A percentile compares a stretch with the other conserved stretches of the same genome.
phyloP scores from a whole-genome alignment of 306 rosid genomes.

The Boehmeria nivea region DNA sequence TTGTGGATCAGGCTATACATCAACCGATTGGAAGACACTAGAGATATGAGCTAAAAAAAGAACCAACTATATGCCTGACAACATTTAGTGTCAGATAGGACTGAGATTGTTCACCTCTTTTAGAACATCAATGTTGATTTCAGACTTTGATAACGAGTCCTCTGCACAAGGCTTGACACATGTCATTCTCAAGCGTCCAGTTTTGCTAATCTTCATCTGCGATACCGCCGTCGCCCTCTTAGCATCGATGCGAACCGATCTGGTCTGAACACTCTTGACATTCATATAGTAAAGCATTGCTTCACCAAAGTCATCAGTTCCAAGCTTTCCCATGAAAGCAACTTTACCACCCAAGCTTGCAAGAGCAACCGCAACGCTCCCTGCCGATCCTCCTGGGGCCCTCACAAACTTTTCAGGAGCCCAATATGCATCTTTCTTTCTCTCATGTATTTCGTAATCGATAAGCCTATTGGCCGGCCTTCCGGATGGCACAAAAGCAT shows the following conservation, averaged over 20 bases:
- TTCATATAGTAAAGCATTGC: constrained; percentile 81
- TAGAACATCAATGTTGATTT: constrained; percentile 75
- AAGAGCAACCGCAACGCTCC: constrained; percentile 86
- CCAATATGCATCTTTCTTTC: constrained; percentile 70
- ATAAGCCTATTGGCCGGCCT: constrained; percentile 79
- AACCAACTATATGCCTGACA: constrained; percentile 4
- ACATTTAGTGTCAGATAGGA: constrained; percentile 10
- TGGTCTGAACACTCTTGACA: constrained; percentile 72
- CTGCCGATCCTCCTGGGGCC: constrained; percentile 83
- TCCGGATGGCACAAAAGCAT: constrained; percentile 87
- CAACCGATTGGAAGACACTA: constrained; percentile 14
- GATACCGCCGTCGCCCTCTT: constrained; percentile 64
- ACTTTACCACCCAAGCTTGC: constrained; percentile 88
- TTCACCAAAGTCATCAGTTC: constrained; percentile 74
- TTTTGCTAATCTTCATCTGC: constrained; percentile 71
- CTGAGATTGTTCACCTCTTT: constrained; percentile 85
- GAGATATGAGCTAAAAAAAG: constrained; percentile 3
- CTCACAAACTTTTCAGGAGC: constrained; percentile 69
- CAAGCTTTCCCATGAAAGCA: constrained; percentile 97
- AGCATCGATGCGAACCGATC: constrained; percentile 64
- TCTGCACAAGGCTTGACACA: constrained; percentile 83
- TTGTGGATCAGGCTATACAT: neutral
- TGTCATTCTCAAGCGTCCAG: constrained; percentile 61
- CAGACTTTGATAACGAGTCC: constrained; percentile 71
- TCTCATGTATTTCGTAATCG: constrained; percentile 67